A percentile compares a stretch with the other conserved stretches of the same genome.
These are phyloP conservation scores for Bretschneidera sinensis DNA, from an alignment of 345 rosid genomes.

Conservation along the genomic window DNA sequence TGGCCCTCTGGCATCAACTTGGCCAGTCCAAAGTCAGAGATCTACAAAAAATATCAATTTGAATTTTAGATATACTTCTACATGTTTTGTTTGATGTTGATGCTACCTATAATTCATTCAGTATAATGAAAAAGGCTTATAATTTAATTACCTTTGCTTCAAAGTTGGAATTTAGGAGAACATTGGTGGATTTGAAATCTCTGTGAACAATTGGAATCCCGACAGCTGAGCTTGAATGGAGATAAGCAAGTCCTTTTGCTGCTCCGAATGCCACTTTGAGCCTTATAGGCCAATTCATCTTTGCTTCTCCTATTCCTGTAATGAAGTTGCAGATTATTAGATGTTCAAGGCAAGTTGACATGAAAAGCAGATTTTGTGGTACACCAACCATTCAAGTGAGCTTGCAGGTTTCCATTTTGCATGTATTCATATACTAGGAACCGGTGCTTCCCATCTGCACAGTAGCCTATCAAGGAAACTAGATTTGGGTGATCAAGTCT, in stretches of 20 bases:
- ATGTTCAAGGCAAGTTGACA: constrained; percentile 2
- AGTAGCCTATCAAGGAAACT: constrained; percentile 86
- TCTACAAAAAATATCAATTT: constrained; percentile 33
- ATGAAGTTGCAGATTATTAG: constrained; percentile 10
- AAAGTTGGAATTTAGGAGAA: constrained; percentile 61
- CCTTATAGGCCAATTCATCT: constrained; percentile 80
- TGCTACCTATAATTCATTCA: background rate
- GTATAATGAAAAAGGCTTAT: background rate
- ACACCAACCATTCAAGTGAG: constrained; percentile 74
- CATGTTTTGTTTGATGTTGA: background rate
- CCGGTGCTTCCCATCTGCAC: constrained; percentile 91
- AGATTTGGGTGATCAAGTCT: constrained; percentile 89
- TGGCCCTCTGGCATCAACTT: constrained; percentile 96
- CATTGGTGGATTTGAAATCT: constrained; percentile 92
- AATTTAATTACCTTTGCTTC: constrained; percentile 68
- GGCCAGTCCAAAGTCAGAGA: constrained; percentile 95
- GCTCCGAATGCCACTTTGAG: constrained; percentile 85
- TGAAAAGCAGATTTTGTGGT: constrained; percentile 10
- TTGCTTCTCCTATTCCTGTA: constrained; percentile 70
- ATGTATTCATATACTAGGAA: constrained; percentile 89
- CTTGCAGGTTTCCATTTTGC: constrained; percentile 96
- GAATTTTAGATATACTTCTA: constrained; percentile 19
- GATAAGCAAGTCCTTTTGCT: constrained; percentile 91
- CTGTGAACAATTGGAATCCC: constrained; percentile 92
- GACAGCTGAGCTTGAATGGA: constrained; percentile 76